These are phyloP conservation scores for Gloeopeniophorella convolvens DNA, from an alignment of 768 basidiomycete genomes.

Conservation along the genomic window DNA sequence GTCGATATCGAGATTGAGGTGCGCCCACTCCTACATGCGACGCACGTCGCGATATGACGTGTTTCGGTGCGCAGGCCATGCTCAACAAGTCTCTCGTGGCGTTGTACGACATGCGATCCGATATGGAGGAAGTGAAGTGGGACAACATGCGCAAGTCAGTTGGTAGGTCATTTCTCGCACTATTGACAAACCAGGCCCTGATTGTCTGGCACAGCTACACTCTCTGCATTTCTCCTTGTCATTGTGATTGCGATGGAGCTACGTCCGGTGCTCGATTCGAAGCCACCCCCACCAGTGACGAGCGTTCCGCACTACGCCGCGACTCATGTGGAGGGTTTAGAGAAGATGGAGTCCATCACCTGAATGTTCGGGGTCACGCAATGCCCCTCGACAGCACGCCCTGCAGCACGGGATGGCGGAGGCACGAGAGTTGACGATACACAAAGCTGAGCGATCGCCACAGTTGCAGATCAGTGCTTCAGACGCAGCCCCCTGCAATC, in stretches of 20 bases:
- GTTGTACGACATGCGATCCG: conserved; percentile 72
- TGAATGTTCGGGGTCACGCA: conserved; percentile 5
- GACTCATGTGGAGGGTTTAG: conserved; percentile 3
- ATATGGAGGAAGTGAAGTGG: conserved; percentile 83
- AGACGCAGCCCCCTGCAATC: no score
- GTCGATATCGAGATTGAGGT: conserved; percentile 85
- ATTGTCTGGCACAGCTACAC: conserved; percentile 39
- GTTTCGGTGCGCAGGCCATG: conserved; percentile 44
- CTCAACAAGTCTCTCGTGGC: conserved; percentile 68
- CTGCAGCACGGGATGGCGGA: no score
- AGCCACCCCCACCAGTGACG: conserved; percentile 25
- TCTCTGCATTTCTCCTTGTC: conserved; percentile 59
- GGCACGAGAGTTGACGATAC: no score
- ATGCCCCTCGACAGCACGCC: background rate
- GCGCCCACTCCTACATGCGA: conserved; percentile 15
- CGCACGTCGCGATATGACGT: background rate
- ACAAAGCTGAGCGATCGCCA: no score
- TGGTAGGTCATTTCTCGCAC: conserved; percentile 37
- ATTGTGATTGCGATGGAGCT: conserved; percentile 70
- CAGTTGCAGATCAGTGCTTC: no score
- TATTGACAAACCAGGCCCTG: background rate
- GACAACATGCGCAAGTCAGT: conserved; percentile 83
- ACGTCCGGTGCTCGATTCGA: conserved; percentile 36
- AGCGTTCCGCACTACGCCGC: conserved; percentile 2
- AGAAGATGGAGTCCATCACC: conserved; percentile 9